phyloP scores from a whole-genome alignment of 2,329 filamentous ascomycete species.

The Fusarium virguliforme region DNA sequence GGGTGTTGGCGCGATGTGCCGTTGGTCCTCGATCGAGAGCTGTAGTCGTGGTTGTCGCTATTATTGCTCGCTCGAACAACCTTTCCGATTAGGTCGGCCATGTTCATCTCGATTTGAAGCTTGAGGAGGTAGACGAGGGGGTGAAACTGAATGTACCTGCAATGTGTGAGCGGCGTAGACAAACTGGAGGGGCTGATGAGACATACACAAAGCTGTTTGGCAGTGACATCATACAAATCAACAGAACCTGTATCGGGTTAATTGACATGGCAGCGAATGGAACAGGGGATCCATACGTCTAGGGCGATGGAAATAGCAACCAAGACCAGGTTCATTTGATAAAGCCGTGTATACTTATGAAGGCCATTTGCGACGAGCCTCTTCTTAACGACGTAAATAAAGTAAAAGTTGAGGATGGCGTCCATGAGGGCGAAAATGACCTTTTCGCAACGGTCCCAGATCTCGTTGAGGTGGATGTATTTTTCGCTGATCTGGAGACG shows the following conservation, averaged over 20 bases:
- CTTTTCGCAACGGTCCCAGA: conserved; percentile 69
- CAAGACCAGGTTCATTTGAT: conserved; percentile 56
- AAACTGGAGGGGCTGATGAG: background rate
- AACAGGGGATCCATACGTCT: conserved; percentile 34
- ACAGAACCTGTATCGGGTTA: conserved; percentile 38
- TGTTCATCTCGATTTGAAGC: conserved; percentile 53
- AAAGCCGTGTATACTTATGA: conserved; percentile 65
- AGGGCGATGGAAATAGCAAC: conserved; percentile 52
- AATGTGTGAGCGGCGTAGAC: background rate
- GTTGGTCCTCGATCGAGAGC: conserved; percentile 39
- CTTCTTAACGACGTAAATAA: conserved; percentile 61
- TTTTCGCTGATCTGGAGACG: conserved; percentile 59
- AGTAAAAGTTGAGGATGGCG: conserved; percentile 64
- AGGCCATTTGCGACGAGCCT: conserved; percentile 65
- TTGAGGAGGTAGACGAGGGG: conserved; percentile 51
- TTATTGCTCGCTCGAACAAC: conserved; percentile 48
- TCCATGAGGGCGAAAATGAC: conserved; percentile 65
- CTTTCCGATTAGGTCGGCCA: conserved; percentile 52
- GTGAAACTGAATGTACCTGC: conserved; percentile 51
- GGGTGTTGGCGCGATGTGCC: conserved; percentile 32
- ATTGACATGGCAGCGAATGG: background rate
- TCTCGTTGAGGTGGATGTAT: conserved; percentile 61
- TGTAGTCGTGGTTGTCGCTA: conserved; percentile 41
- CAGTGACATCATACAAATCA: conserved; percentile 51
- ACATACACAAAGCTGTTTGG: conserved; percentile 51